Evolutionary conservation across 371 early-diverging fungal species (phyloP).

Genomic region (Rhizomucor miehei): DNA sequence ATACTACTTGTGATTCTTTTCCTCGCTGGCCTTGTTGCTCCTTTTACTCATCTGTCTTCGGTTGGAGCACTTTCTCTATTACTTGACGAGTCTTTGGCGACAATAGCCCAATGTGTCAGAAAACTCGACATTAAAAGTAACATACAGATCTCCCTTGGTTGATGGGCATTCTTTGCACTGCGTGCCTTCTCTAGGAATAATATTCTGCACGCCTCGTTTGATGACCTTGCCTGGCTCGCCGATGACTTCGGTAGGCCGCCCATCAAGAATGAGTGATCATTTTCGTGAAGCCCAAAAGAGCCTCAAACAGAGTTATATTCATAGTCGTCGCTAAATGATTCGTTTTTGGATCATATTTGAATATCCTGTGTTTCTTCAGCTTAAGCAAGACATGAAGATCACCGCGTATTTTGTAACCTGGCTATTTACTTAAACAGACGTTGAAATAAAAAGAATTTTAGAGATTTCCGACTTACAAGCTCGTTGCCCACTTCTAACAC

Average conservation of each 20-base stretch:
- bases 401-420: slow-evolving; percentile 14
- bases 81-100: too few relatives aligned
- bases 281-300: slow-evolving; percentile 89
- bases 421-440: too few relatives aligned
- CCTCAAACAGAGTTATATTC: slow-evolving; percentile 84
- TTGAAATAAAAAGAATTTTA: slow-evolving; percentile 61
- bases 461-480: background rate
- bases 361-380: slow-evolving; percentile 74
- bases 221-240: slow-evolving; percentile 90
- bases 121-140: slow-evolving; percentile 91
- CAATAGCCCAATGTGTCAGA: slow-evolving; percentile 44
- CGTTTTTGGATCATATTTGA: slow-evolving; percentile 60
- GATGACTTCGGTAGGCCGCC: slow-evolving; percentile 77
- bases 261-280: slow-evolving; percentile 85
- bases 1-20: too few relatives aligned
- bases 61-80: too few relatives aligned
- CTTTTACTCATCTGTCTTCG: too few relatives aligned
- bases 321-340: slow-evolving; percentile 47
- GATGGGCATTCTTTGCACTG: slow-evolving; percentile 84
- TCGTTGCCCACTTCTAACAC: slow-evolving; percentile 3
- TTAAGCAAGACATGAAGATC: slow-evolving; percentile 82
- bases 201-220: slow-evolving; percentile 81
- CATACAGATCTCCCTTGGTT: slow-evolving; percentile 84
- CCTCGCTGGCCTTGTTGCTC: too few relatives aligned
- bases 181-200: slow-evolving; percentile 91